These are phyloP conservation scores for Daedalea quercina DNA, from an alignment of 768 basidiomycete genomes.

Conservation along the genomic window DNA sequence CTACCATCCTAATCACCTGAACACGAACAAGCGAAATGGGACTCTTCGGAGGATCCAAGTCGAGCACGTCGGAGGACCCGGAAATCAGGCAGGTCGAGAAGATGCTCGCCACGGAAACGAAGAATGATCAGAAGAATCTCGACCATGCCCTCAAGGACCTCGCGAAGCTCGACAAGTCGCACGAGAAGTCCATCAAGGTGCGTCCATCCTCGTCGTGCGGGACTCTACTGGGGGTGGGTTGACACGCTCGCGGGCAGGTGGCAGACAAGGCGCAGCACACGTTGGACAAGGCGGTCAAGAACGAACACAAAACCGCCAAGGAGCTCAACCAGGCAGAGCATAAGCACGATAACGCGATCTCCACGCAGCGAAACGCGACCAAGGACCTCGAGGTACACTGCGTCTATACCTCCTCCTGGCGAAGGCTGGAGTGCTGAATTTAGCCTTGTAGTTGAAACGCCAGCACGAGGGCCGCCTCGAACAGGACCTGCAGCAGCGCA, in stretches of 20 bases:
- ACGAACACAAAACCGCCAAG: conserved; percentile 44
- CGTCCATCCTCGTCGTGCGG: background rate
- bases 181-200: conserved; percentile 48
- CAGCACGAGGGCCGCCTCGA: conserved; percentile 20
- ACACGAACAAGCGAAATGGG: no score
- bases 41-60: conserved; percentile 14
- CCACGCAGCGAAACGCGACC: conserved; percentile 35
- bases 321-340: conserved; percentile 47
- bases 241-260: conserved; percentile 29
- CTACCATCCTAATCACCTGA: no score
- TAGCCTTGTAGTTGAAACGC: conserved; percentile 20
- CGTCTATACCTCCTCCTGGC: background rate
- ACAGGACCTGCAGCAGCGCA: conserved; percentile 20
- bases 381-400: conserved; percentile 36
- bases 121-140: conserved; percentile 42
- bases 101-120: conserved; percentile 42
- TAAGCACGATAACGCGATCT: conserved; percentile 43
- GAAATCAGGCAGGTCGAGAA: conserved; percentile 38
- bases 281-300: conserved; percentile 40
- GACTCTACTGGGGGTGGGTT: background rate
- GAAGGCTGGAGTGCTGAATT: background rate
- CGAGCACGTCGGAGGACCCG: conserved; percentile 17
- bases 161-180: conserved; percentile 43
- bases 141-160: conserved; percentile 51
- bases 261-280: conserved; percentile 41